phyloP scores from a whole-genome alignment of 108 stramenopile species.

The Cyclostephanos tholiformis region DNA sequence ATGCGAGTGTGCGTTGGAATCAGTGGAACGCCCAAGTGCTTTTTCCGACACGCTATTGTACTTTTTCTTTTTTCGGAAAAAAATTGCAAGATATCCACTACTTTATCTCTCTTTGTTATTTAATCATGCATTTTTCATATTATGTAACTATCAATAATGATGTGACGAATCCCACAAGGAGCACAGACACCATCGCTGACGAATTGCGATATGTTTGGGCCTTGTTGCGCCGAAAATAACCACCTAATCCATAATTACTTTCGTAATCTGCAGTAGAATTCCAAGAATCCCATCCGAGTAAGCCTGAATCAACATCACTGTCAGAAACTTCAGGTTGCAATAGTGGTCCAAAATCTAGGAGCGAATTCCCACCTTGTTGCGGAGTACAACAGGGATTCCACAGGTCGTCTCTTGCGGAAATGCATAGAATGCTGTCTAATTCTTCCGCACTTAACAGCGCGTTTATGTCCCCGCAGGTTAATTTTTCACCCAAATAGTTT shows the following conservation, averaged over 20 bases:
- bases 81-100: too few species aligned
- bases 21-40: too few species aligned
- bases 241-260: neutral
- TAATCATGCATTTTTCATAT: neutral
- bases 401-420: conserved; percentile 33
- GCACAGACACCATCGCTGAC: neutral
- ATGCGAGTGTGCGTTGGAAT: too few species aligned
- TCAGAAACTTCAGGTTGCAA: conserved; percentile 35
- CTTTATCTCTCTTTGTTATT: neutral
- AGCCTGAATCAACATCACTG: conserved; percentile 1
- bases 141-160: neutral
- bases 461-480: conserved; percentile 51
- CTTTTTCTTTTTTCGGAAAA: too few species aligned
- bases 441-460: conserved; percentile 47
- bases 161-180: neutral
- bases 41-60: too few species aligned
- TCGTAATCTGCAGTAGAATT: neutral
- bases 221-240: neutral
- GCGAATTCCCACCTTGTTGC: conserved; percentile 41
- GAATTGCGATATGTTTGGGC: neutral
- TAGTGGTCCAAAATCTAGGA: conserved; percentile 14
- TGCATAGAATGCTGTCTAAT: conserved; percentile 38
- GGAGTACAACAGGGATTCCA: conserved; percentile 49
- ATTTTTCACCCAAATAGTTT: conserved; percentile 25
- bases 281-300: neutral